These are phyloP conservation scores for Mucor plumbeus DNA, from an alignment of 371 early-diverging fungal genomes.

Conservation along the genomic window DNA sequence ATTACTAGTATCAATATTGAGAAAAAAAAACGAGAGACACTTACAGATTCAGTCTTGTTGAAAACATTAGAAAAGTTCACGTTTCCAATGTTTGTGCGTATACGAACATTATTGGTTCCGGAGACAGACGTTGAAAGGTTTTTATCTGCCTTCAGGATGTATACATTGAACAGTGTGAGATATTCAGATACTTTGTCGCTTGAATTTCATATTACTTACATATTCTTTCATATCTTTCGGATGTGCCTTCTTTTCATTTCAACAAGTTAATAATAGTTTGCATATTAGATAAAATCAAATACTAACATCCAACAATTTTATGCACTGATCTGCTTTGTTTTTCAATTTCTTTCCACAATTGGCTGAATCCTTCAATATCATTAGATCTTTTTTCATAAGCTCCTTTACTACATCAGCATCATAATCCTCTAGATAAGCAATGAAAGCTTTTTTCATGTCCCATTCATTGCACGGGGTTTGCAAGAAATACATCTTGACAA, in stretches of 20 bases:
- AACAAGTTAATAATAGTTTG: not conserved
- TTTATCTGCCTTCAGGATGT: not conserved
- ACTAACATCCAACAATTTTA: not conserved
- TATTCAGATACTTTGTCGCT: not conserved
- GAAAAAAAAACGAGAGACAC: not conserved
- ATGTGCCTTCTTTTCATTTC: not conserved
- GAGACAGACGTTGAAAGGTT: not conserved
- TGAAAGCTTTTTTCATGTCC: not conserved
- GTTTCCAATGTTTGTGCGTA: not conserved
- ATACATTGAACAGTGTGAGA: not conserved
- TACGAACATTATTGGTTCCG: not conserved
- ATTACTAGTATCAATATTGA: not conserved
- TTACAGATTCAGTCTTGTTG: not conserved
- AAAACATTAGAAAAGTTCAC: not conserved
- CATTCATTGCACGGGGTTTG: not conserved
- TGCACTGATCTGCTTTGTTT: not conserved
- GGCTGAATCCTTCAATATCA: not conserved
- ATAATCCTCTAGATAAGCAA: not conserved
- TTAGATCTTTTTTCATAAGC: not conserved
- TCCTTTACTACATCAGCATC: not conserved
- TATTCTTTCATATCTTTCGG: not conserved
- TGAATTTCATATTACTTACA: not conserved
- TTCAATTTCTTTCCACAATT: not conserved
- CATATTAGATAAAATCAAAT: not conserved
- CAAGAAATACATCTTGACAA: not conserved